Evolutionary conservation across 768 basidiomycete species (phyloP), one percentile per base, ranked within the genome.

Genomic region (Serendipita sp.): DNA sequence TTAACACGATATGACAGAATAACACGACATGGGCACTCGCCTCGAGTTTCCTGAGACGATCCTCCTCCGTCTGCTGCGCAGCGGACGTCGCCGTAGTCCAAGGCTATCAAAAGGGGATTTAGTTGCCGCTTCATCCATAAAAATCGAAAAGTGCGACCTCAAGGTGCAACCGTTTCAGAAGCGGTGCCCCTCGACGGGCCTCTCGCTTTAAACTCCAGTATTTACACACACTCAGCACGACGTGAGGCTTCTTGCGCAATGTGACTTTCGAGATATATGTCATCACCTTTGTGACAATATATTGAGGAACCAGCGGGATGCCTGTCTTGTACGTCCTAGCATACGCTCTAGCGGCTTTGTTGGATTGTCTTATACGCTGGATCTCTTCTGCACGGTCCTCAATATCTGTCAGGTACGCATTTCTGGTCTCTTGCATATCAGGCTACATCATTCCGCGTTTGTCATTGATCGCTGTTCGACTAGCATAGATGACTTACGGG

Each of bases 161-260:
- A 32, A 98, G 77, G 75, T 99, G 93, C 65, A 99, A 72, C 63
- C 96, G 73, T 74, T 98, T 98, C 68, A 99, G 74, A 66, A 98
- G 74, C 10, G 96, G 95, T 7, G 96, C 96, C 3, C 96, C 96
- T 45, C 95, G 75, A 67, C 96, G 81, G 1, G 85, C 91, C 72
- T 98, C 95, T 3, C 96, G 78, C 75, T 99, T 98, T 73, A 99
- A 73, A 74, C 96, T 97, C 96, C 96, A 99, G 71, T 97, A 99
- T 70, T 84, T 82, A 70, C 89, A 94, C 36, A 93, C 78, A 70
- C 83, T 74, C 56, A 84, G 80, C 11, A 98, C 75, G 64, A 94
- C 89, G 51, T 89, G 86, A 2, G 75, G 69, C 71, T 88, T 91
- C 73, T 89, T 91, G 67, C 87, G 77, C 3, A 96, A 76, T 36